Evolutionary conservation across 441 rosid species (phyloP).

Genomic region (Pelargonium cotyledonis): DNA sequence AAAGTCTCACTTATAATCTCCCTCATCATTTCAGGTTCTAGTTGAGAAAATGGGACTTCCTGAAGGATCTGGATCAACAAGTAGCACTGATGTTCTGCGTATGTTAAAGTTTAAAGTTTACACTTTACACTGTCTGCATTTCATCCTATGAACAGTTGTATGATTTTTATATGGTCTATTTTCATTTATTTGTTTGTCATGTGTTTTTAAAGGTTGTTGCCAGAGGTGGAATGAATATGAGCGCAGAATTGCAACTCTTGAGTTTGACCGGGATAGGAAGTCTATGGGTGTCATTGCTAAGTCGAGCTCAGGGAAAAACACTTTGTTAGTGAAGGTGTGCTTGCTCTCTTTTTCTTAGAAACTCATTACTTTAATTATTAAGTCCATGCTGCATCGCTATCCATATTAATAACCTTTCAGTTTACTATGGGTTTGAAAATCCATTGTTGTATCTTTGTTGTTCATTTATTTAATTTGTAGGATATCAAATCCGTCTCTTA

Average conservation of each 20-base stretch:
- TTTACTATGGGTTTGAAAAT: not conserved
- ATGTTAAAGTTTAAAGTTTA: conserved; percentile 20
- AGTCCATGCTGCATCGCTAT: not conserved
- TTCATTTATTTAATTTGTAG: not conserved
- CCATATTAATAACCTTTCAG: not conserved
- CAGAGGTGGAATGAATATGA: conserved; percentile 61
- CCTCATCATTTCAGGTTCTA: conserved; percentile 44
- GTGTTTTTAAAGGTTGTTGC: conserved; percentile 51
- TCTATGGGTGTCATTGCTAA: conserved; percentile 96
- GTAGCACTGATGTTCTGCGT: conserved; percentile 41
- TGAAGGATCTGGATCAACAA: conserved; percentile 27
- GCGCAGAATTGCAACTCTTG: conserved; percentile 81
- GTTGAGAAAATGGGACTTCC: conserved; percentile 94
- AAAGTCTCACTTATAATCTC: not conserved
- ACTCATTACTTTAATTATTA: not conserved
- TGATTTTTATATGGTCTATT: conserved; percentile 11
- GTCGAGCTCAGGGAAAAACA: conserved; percentile 58
- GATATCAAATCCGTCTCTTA: not conserved
- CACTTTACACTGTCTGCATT: conserved; percentile 2
- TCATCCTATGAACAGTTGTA: conserved; percentile 6
- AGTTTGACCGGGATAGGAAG: conserved; percentile 86
- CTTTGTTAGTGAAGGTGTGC: conserved; percentile 75
- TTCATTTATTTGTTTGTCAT: not conserved
- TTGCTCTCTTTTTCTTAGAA: not conserved
- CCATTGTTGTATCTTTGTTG: not conserved